These are phyloP conservation scores for Fraxinus sp. DNA, from an alignment of 305 asterid species.

Conservation along the genomic window DNA sequence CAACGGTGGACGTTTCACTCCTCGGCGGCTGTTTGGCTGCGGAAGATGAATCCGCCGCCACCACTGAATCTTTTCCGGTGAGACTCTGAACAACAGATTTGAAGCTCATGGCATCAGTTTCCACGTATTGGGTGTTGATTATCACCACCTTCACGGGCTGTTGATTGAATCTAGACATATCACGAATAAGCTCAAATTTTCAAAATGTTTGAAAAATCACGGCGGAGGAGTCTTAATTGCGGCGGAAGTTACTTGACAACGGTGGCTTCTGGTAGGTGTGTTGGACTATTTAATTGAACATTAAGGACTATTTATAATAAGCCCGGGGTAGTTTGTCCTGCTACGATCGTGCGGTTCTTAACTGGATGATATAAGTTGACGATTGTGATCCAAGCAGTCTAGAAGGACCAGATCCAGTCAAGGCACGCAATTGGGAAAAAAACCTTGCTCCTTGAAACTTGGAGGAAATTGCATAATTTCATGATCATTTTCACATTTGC, in stretches of 20 bases:
- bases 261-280: neutral
- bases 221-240: neutral
- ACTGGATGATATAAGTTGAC: neutral
- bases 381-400: neutral
- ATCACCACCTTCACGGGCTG: constrained; percentile 37
- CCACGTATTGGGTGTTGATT: constrained; percentile 46
- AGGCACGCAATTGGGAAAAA: constrained; percentile 1
- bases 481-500: neutral
- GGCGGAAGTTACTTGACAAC: neutral
- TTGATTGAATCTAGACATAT: neutral
- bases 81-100: constrained; percentile 49
- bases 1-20: neutral
- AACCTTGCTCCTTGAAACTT: neutral
- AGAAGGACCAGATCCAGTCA: constrained; percentile 14
- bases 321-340: neutral
- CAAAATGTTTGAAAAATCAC: neutral
- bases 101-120: constrained; percentile 43
- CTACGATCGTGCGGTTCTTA: neutral
- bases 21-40: constrained; percentile 4
- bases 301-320: neutral
- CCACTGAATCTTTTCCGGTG: constrained; percentile 43
- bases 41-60: neutral
- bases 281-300: neutral
- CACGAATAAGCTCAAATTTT: neutral
- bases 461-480: neutral